Evolutionary conservation across 768 basidiomycete genomes (phyloP), one percentile per base, ranked within the genome.

Genomic region (Hypsizygus marmoreus): DNA sequence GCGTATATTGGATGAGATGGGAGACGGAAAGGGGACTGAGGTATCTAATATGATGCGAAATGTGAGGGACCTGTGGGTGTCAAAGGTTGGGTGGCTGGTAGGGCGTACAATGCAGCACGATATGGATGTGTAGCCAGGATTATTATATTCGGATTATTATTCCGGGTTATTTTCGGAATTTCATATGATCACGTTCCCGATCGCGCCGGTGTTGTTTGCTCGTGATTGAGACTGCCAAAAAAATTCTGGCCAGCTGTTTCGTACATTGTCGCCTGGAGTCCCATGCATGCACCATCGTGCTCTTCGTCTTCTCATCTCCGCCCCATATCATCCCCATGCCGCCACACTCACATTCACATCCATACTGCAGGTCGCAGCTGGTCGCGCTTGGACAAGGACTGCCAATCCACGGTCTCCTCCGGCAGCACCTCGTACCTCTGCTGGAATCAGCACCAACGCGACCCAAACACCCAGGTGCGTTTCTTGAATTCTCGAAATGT

Each of bases 41-140:
- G 66, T 66, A 17, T 58, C 61, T 31, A 56, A 61, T 2, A 55
- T 70, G 14, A 71, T 80, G 70, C 61, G 68, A 44, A 54, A 54
- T 9, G 56, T 73, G 28, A 57, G 76, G 39, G 84, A 91, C 59
- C 67, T 70, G 25, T 91, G 88, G 88, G 77, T 91, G 12, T 53
- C 62, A 12, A 86, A 80, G 57, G 88, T 88, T 19, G 89, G 90
- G 1, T 92, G 91, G 90, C 60, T 89, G 25, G 82, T 88, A 6
- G 84, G 86, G 3, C 65, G 72, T 49, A 61, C 60, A n/a, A 53
- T 54, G 24, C 62, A 61, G 12, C 60, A 67, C 28, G 58, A 60
- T 14, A 76, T 74, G 72, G 67, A 69, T 26, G 65, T 65, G 46
- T 57, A 55, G n/a, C 26, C 42, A 43, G 23, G 19, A 48, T 6